Evolutionary conservation across 225 moss, liverwort and hornwort species (phyloP).

Genomic region (Pleurozium schreberi): DNA sequence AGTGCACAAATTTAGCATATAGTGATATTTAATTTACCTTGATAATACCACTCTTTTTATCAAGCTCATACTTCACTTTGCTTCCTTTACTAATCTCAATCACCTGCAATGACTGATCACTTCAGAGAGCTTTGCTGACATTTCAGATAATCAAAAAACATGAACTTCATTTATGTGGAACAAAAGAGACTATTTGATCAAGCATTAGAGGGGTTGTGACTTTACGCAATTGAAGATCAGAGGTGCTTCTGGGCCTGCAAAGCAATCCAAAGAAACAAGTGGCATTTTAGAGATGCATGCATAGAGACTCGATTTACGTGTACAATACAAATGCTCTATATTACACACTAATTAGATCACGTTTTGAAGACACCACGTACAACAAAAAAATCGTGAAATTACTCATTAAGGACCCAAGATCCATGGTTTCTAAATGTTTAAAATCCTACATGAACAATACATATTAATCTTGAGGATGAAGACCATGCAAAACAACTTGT

Average conservation of each 20-base stretch:
- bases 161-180: neutral
- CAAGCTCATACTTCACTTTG: constrained; percentile 89
- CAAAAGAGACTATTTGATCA: neutral
- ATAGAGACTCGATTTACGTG: neutral
- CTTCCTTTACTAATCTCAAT: constrained; percentile 78
- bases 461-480: neutral
- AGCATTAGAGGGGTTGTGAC: neutral
- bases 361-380: neutral
- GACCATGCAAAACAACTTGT: neutral
- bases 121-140: neutral
- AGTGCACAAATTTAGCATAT: neutral
- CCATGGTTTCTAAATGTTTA: neutral
- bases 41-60: constrained; percentile 78
- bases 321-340: neutral
- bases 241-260: constrained; percentile 71
- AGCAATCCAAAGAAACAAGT: neutral
- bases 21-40: constrained; percentile 25
- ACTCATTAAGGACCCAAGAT: neutral
- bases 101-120: constrained; percentile 32
- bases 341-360: neutral
- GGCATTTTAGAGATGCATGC: neutral
- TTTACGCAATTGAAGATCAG: constrained; percentile 66
- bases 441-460: neutral
- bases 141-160: neutral
- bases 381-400: neutral